Evolutionary conservation across 179 eudicot species (phyloP), one percentile per base, ranked within the genome.

Genomic region (Heliamphora pulchella): DNA sequence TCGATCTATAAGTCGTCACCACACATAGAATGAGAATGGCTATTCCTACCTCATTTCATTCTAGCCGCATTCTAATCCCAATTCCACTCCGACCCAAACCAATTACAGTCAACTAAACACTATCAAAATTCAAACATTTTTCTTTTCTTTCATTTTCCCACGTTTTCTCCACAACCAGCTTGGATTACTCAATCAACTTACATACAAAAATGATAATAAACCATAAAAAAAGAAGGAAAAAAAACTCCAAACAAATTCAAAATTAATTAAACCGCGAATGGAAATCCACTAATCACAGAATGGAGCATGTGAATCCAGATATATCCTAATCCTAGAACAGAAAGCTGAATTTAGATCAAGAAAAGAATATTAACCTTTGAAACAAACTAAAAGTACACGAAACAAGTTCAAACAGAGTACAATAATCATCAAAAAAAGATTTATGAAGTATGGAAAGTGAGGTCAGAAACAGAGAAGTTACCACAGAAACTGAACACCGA

Each of bases 391-490:
- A 3, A 31, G 2, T 6, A 48, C 8, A 6, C 2, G 17, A 54
- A 74, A 39, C 14, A 47, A 5, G 63, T 74, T 54, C 48, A 54
- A 74, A 54, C 18, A 74, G 1, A 53, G 46, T 10, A 73, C 76
- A 73, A 53, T 8, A 53, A 73, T 54, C 63, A 55, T 31, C 41
- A 31, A 53, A 74, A 74, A 61, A 15, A 6, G 11, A 59, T 31
- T 31, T 31, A 31, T 31, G 17, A 59, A n/a, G 20, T 18, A 15
- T 61, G 55, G 17, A 61, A 61, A 76, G 55, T n/a, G 48, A 76
- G 51, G 61, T 2, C 41, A 46, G 55, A 62, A 59, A 43, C 51
- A 61, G 55, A 76, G 61, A 75, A 41, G 66, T 75, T 75, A 75
- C 78, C 79, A 4, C 17, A 46, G 15, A 61, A 76, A 0, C 11